phyloP scores from a whole-genome alignment of 768 basidiomycete genomes.

The Tylopilus felleus region DNA sequence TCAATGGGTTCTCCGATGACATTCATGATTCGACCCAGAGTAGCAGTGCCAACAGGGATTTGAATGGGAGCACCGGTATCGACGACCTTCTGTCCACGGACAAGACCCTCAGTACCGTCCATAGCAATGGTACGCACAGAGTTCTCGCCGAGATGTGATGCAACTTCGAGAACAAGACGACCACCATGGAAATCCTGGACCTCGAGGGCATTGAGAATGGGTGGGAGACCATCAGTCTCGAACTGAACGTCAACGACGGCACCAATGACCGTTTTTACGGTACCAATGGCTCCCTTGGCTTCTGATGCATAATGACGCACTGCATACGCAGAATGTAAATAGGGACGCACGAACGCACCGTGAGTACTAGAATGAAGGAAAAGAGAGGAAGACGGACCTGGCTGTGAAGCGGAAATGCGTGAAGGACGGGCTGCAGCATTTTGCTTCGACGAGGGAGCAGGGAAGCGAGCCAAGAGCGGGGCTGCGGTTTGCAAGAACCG shows the following conservation, averaged over 20 bases:
- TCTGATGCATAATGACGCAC: conserved; percentile 92
- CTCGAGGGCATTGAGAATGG: conserved; percentile 98
- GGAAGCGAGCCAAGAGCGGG: conserved; percentile 51
- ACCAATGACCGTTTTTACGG: conserved; percentile 99
- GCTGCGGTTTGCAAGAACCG: conserved; percentile 80
- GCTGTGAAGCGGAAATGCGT: conserved; percentile 44
- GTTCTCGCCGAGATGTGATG: conserved; percentile 98
- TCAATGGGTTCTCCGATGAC: conserved; percentile 99
- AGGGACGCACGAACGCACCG: background rate
- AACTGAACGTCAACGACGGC: conserved; percentile 99
- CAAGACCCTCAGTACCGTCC: conserved; percentile 99
- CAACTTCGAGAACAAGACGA: conserved; percentile 98
- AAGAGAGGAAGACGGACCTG: conserved; percentile 44
- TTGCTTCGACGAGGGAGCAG: conserved; percentile 42
- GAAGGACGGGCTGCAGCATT: conserved; percentile 47
- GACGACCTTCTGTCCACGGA: conserved; percentile 95
- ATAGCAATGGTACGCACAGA: conserved; percentile 99
- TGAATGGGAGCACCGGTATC: conserved; percentile 96
- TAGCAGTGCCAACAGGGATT: conserved; percentile 93
- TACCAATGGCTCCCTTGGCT: conserved; percentile 66
- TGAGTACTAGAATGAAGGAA: background rate
- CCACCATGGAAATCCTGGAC: conserved; percentile 92
- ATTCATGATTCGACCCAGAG: conserved; percentile 99
- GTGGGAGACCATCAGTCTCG: conserved; percentile 84
- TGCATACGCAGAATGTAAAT: conserved; percentile 23